phyloP scores from a whole-genome alignment of 208 protist species.

The Entamoeba invadens region DNA sequence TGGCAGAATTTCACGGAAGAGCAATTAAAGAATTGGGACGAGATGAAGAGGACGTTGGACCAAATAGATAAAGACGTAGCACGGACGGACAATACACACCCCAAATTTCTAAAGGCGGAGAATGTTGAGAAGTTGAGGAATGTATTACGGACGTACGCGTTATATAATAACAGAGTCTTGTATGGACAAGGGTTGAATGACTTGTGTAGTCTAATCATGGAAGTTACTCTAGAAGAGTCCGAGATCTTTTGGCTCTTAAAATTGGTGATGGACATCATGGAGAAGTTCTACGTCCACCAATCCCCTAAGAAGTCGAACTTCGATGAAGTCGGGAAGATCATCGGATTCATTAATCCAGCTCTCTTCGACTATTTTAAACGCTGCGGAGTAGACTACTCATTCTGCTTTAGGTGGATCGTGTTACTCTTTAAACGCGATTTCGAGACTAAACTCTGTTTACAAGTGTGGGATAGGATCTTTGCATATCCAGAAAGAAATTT shows the following conservation, averaged over 20 bases:
- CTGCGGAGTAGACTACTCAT: not conserved
- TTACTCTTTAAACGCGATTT: not conserved
- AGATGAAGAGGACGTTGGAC: not conserved
- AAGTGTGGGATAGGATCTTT: not conserved
- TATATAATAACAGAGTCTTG: not conserved
- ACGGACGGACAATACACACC: not conserved
- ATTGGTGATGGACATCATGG: not conserved
- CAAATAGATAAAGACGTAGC: not conserved
- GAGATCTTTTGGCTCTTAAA: not conserved
- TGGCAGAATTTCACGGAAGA: not conserved
- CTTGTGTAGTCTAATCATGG: not conserved
- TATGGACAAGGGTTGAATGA: not conserved
- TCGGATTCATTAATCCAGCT: not conserved
- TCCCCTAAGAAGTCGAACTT: not conserved
- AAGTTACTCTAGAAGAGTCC: not conserved
- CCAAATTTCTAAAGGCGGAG: not conserved
- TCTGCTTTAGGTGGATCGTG: not conserved
- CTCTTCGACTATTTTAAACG: not conserved
- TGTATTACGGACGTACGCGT: not conserved
- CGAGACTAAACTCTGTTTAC: not conserved
- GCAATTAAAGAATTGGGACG: not conserved
- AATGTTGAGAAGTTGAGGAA: not conserved
- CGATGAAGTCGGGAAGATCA: not conserved
- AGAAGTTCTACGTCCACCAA: not conserved
- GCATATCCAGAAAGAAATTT: not conserved